Percentiles rank a stretch among this genome's conserved stretches.
phyloP scores from a whole-genome alignment of 192 early-diverging fungal species.

The Dissophora ornata region DNA sequence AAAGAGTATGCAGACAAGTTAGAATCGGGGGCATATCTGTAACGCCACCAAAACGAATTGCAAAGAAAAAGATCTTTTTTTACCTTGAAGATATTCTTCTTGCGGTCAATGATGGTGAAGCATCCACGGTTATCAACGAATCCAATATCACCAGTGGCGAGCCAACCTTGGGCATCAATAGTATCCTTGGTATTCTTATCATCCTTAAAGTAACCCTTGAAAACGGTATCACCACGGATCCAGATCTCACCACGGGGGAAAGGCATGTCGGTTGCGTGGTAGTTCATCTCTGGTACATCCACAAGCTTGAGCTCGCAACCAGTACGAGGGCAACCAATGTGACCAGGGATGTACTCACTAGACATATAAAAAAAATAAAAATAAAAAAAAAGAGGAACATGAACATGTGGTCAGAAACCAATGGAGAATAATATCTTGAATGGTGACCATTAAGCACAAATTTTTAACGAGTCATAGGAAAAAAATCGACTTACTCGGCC shows the following conservation, averaged over 20 bases:
- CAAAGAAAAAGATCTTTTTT: background rate
- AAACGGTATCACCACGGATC: slow-evolving; percentile 76
- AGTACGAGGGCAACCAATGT: slow-evolving; percentile 75
- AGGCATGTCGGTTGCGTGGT: slow-evolving; percentile 76
- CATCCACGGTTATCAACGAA: slow-evolving; percentile 73
- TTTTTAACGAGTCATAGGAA: too few species aligned
- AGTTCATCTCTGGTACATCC: slow-evolving; percentile 92
- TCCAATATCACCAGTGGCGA: slow-evolving; percentile 88
- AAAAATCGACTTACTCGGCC: slow-evolving; percentile 51
- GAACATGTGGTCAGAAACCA: background rate
- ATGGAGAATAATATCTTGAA: too few species aligned
- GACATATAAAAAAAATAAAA: slow-evolving; percentile 25
- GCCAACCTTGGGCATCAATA: slow-evolving; percentile 87
- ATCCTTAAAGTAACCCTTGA: slow-evolving; percentile 90
- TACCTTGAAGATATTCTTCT: slow-evolving; percentile 84
- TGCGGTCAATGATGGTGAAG: slow-evolving; percentile 87
- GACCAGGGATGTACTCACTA: slow-evolving; percentile 71
- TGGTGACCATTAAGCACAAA: too few species aligned
- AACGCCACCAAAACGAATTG: too few species aligned
- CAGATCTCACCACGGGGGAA: slow-evolving; percentile 91
- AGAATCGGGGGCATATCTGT: too few species aligned
- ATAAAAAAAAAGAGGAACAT: background rate
- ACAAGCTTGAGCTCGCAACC: slow-evolving; percentile 81
- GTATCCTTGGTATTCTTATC: slow-evolving; percentile 82
- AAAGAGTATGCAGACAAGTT: background rate